Base-by-base conservation (phyloP, 768 basidiomycete genomes). In the Pisolithus microcarpus region DNA sequence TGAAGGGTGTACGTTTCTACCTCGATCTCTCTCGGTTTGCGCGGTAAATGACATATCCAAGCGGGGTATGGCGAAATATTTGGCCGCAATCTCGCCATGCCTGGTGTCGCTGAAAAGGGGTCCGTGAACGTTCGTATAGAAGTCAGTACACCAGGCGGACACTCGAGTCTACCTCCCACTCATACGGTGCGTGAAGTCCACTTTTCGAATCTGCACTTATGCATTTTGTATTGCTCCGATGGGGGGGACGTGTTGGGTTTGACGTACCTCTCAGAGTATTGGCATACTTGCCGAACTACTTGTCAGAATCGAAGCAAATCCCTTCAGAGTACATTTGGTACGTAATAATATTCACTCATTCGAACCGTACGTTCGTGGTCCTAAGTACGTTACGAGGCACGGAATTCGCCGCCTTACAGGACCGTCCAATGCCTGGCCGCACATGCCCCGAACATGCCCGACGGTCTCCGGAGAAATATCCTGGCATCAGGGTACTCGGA, bases 101-200 rank as follows among this genome's bases (percentile, higher is more conserved):
- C 82, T 11, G 85, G 73, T 3, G 76, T 87, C 24, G 79, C 80
- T 0, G 89, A 91, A 69, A 90, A 88, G 63, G 90, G 90, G 11
- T 80, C 75, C 50, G 40, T 84, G 7, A 74, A 87, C 59, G 76
- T 82, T 18, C 70, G 66, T 38, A 71, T 91, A n/a, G 76, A 82
- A 51, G 80, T 93, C 6, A 69, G 75, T 11, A 72, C 84, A 0
- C 73, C 82, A 0, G 91, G 92, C 5, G 92, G 92, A 0, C 93
- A 94, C 65, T 92, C 91, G 0, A 87, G 85, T 57, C 70, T 91
- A 13, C 93, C 93, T 15, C 89, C 88, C 15, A 58, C 68, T 2
- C 91, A 96, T 58, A 95, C 91, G 2, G 86, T 81, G 61, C 57
- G 74, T 56, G 2, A 28, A 6, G 16, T 18, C 36, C 26, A 15